Percentiles rank a stretch among this genome's conserved stretches.
These are phyloP conservation scores for Backusella parvicylindrica DNA, from an alignment of 192 early-diverging fungal genomes.

Conservation along the genomic window DNA sequence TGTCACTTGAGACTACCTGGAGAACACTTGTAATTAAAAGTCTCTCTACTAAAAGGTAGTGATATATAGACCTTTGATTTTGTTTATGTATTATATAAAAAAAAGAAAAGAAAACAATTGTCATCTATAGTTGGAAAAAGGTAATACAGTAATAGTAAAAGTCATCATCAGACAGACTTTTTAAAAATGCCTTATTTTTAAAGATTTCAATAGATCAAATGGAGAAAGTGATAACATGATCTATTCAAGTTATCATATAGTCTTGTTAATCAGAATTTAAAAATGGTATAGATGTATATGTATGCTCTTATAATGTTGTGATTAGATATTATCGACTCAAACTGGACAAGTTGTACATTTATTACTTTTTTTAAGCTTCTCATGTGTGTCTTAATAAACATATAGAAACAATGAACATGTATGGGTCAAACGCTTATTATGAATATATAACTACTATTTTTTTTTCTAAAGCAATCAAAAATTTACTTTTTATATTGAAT, in stretches of 20 bases:
- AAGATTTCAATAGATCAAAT: neutral
- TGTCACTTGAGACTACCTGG: no score
- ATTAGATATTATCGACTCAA: neutral
- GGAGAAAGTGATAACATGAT: neutral
- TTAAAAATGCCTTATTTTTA: no score
- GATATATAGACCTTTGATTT: no score
- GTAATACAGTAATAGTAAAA: neutral
- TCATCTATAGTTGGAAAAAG: neutral
- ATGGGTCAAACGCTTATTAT: neutral
- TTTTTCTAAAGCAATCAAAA: neutral
- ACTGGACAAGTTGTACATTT: no score
- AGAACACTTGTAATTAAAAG: no score
- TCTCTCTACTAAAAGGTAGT: no score
- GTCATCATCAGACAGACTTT: no score
- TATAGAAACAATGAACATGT: neutral
- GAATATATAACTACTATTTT: neutral
- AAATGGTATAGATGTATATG: no score
- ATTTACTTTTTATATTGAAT: no score
- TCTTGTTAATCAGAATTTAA: neutral
- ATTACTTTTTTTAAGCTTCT: no score
- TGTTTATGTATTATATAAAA: no score
- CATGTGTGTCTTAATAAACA: no score
- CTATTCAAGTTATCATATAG: neutral
- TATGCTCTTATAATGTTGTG: neutral
- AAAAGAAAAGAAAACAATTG: neutral